Evolutionary conservation across 2,329 filamentous ascomycete species (phyloP).

Genomic region (Diaporthe amygdali): DNA sequence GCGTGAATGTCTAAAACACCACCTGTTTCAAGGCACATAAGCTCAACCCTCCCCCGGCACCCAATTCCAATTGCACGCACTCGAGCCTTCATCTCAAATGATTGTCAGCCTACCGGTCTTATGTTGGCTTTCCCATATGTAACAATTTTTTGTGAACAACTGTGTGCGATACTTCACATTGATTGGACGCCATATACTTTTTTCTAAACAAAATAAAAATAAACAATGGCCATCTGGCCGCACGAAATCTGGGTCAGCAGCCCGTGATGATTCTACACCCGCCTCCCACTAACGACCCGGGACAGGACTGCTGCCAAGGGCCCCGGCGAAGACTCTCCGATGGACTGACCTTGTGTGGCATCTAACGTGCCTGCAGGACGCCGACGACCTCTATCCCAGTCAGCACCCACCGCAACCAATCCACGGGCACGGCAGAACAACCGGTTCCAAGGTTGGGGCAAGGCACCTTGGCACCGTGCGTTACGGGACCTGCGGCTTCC

Average conservation of each 20-base stretch:
- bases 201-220: not conserved
- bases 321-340: not conserved
- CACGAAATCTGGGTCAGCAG: not conserved
- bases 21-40: slow-evolving; percentile 17
- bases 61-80: not conserved
- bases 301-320: not conserved
- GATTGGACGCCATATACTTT: not conserved
- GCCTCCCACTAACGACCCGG: too few species aligned
- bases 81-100: not conserved
- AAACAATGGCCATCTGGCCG: not conserved
- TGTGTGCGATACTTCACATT: not conserved
- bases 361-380: not conserved
- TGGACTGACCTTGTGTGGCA: not conserved
- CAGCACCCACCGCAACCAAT: not conserved
- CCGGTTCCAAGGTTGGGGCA: not conserved
- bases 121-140: not conserved
- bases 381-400: not conserved
- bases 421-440: not conserved
- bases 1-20: slow-evolving; percentile 15
- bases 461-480: not conserved
- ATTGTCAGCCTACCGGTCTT: not conserved
- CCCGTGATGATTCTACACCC: too few species aligned
- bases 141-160: not conserved
- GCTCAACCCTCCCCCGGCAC: not conserved
- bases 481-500: not conserved